A percentile compares a stretch with the other conserved stretches of the same genome.
Conservation (phyloP, 805 yeast species). For the Alloascoidea hylecoeti region DNA sequence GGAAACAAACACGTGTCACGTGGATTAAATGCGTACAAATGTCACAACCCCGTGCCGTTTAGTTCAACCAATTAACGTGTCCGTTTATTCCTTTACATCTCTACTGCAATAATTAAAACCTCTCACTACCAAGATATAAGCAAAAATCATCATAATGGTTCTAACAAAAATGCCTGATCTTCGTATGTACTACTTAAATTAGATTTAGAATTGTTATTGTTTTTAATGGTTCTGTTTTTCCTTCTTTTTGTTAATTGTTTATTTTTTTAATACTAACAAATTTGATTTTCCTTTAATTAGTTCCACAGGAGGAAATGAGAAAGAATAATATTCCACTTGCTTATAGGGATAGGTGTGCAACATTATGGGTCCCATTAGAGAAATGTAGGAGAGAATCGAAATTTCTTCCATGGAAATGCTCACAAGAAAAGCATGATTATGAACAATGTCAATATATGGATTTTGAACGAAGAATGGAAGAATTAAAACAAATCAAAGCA, state of each 20-base stretch:
- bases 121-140: too few relatives aligned
- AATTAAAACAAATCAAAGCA: conserved; percentile 42
- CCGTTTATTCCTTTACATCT: too few relatives aligned
- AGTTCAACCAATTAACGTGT: too few relatives aligned
- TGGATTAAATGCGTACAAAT: too few relatives aligned
- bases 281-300: conserved; percentile 21
- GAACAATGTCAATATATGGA: conserved; percentile 79
- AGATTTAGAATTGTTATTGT: not conserved
- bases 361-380: conserved; percentile 42
- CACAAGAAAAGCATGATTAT: conserved; percentile 68
- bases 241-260: too few relatives aligned
- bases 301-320: conserved; percentile 76
- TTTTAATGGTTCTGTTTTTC: too few relatives aligned
- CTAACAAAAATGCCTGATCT: conserved; percentile 14
- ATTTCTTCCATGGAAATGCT: conserved; percentile 58
- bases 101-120: too few relatives aligned
- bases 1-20: too few relatives aligned
- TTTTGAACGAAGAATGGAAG: conserved; percentile 67
- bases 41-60: too few relatives aligned
- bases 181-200: conserved; percentile 7
- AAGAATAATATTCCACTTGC: conserved; percentile 61
- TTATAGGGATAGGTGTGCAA: conserved; percentile 78
- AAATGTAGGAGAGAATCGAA: conserved; percentile 43
- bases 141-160: conserved; percentile 5
- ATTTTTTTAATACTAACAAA: too few relatives aligned